Base-by-base conservation (phyloP, 257 asterid species). In the Pogostemon cablin region DNA sequence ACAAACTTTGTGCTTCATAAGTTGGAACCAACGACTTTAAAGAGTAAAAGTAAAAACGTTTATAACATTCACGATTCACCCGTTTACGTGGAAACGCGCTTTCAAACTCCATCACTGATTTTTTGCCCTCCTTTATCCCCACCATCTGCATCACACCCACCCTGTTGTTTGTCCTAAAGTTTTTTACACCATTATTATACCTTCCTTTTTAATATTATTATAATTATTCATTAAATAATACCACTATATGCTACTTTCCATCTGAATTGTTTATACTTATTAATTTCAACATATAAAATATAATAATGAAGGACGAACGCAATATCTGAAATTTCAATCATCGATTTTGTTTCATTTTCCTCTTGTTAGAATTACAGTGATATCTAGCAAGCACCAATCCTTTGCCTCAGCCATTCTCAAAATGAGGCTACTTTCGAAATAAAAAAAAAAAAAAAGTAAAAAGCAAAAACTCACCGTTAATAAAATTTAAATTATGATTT, bases 351-450 rank as follows among this genome's bases (percentile, higher is more conserved):
- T 52, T 65, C 53, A 56, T 58, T 65, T 58, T 41, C 56, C 65
- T 72, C 49, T 11, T 37, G 81, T 58, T 65, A 71, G 69, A 73
- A 67, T 67, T 73, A 68, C 76, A 78, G 32, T 25, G 32, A 32
- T 40, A 47, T 39, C 69, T 32, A 41, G 10, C 66, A 42, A 50
- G 12, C 71, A 53, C 4, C 67, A 72, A 67, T 46, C 57, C 20
- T 25, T 43, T 20, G 79, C 82, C 82, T 78, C 82, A 63, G 71
- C 9, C 61, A 17, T 66, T 55, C 34, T 53, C 73, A 78, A 78
- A 78, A 64, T 44, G 74, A 74, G 77, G 76, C 77, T 6, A n/a
- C 58, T 69, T 53, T 15, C 11, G 50, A 52, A 3, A 49, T 66
- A 35, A 58, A 60, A 35, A 9, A 59, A 6, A 3, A 37, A 2